phyloP scores from a whole-genome alignment of 305 asterid species.

The Solanum chacoense region DNA sequence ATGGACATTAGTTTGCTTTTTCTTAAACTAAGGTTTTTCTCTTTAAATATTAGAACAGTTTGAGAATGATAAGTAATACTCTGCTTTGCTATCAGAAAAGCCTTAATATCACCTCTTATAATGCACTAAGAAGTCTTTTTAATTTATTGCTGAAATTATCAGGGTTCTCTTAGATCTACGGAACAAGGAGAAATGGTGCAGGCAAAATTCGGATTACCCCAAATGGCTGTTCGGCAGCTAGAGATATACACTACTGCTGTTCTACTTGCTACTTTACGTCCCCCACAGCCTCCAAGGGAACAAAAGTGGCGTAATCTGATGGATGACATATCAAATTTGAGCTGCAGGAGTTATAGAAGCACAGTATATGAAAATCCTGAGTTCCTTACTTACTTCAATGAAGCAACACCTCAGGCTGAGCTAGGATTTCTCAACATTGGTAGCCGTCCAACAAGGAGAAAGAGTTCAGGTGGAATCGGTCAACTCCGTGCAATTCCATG shows the following conservation, averaged over 20 bases:
- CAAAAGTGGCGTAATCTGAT: slow-evolving; percentile 82
- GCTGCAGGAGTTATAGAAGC: slow-evolving; percentile 58
- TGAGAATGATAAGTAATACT: not conserved
- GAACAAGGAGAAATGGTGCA: slow-evolving; percentile 99
- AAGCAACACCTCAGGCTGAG: slow-evolving; percentile 96
- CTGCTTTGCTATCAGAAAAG: not conserved
- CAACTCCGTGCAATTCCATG: slow-evolving; percentile 92
- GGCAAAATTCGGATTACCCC: slow-evolving; percentile 90
- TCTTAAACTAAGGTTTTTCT: not conserved
- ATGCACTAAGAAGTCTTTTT: not conserved
- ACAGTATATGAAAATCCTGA: slow-evolving; percentile 85
- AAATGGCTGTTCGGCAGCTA: slow-evolving; percentile 83
- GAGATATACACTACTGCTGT: slow-evolving; percentile 95
- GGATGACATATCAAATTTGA: slow-evolving; percentile 81
- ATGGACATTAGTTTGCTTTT: not conserved
- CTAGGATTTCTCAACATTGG: slow-evolving; percentile 92
- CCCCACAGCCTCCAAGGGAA: slow-evolving; percentile 79
- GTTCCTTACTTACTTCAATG: slow-evolving; percentile 77
- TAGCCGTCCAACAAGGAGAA: slow-evolving; percentile 82
- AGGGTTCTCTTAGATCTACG: slow-evolving; percentile 92
- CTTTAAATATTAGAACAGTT: not conserved
- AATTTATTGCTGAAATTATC: slow-evolving; percentile 4
- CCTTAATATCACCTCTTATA: not conserved
- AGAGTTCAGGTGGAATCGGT: slow-evolving; percentile 58
- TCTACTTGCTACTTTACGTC: slow-evolving; percentile 78